Base-by-base conservation (phyloP, 1,284 basidiomycete species). In the Malassezia globosa region DNA sequence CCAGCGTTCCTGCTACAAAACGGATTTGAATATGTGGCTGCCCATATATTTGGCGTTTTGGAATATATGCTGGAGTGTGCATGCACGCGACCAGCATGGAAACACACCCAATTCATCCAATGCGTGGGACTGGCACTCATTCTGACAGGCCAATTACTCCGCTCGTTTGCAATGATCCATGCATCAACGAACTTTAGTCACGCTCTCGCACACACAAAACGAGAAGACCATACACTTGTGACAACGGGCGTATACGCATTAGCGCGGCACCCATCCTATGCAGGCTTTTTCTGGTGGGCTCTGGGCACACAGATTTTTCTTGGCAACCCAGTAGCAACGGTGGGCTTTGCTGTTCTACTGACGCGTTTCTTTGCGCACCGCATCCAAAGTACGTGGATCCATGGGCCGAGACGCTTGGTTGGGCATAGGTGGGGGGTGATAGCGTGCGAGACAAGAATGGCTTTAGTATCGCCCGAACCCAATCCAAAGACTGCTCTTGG, bases 281-380 rank as follows among this genome's bases (percentile, higher is more conserved):
- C 86, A 0, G 94, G 92, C 3, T 99, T 97, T 76, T 94, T 85
- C 73, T 96, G 92, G 73, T 97, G 92, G 92, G 90, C 89, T 0
- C 64, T 97, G 25, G 87, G 87, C 1, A 95, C 90, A 0, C 90
- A 97, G 69, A 72, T 97, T n/a, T 79, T 89, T 3, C 76, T 97
- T 22, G 86, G 86, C 62, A 97, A 97, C 70, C 79, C 85, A 0
- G 34, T 89, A 21, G 81, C 81, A 11, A 83, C 87, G 64, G 43
- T 80, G 1, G 65, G 80, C 2, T 89, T 81, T 56, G 58, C 75
- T 14, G 58, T 79, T 26, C 71, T 88, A 1, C 75, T 96, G 16
- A 87, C 83, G 79, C 76, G 79, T 41, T 97, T 97, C 76, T 97
- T 99, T 73, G 79, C 81, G 46, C 66, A 76, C 44, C 80, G 94